A percentile compares a stretch with the other conserved stretches of the same genome.
These are phyloP conservation scores for Podila verticillata DNA, from an alignment of 192 early-diverging fungal species.

Conservation along the genomic window DNA sequence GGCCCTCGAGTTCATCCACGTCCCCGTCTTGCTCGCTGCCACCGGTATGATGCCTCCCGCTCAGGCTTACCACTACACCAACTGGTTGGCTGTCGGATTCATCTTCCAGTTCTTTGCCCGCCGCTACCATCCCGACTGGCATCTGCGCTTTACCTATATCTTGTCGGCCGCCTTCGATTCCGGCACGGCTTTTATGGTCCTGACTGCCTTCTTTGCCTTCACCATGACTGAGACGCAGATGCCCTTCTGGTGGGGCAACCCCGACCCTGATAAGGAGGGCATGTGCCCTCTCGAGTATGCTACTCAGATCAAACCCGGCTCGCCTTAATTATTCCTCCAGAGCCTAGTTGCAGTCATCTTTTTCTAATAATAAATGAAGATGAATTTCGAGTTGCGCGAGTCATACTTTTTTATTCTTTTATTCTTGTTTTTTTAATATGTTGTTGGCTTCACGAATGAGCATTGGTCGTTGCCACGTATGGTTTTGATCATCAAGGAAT, in stretches of 20 bases:
- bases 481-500: too few species aligned
- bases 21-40: conserved; percentile 58
- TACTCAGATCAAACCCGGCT: too few species aligned
- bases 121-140: conserved; percentile 61
- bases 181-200: conserved; percentile 56
- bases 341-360: too few species aligned
- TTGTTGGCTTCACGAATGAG: too few species aligned
- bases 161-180: conserved; percentile 69
- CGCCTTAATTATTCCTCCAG: too few species aligned
- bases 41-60: conserved; percentile 61
- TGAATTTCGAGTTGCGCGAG: too few species aligned
- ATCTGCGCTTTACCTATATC: conserved; percentile 74
- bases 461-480: too few species aligned
- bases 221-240: conserved; percentile 5
- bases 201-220: conserved; percentile 49
- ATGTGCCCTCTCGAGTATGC: conserved; percentile 22
- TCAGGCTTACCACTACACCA: conserved; percentile 7
- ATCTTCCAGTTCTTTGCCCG: conserved; percentile 63
- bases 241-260: conserved; percentile 31
- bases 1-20: conserved; percentile 39
- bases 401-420: too few species aligned
- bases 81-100: too few species aligned
- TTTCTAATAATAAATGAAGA: too few species aligned
- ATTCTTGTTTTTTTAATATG: too few species aligned
- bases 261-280: neutral